Percentiles rank a stretch among this genome's conserved stretches.
phyloP scores from a whole-genome alignment of 352 stramenopile genomes.

The Elongisporangium undulatum region DNA sequence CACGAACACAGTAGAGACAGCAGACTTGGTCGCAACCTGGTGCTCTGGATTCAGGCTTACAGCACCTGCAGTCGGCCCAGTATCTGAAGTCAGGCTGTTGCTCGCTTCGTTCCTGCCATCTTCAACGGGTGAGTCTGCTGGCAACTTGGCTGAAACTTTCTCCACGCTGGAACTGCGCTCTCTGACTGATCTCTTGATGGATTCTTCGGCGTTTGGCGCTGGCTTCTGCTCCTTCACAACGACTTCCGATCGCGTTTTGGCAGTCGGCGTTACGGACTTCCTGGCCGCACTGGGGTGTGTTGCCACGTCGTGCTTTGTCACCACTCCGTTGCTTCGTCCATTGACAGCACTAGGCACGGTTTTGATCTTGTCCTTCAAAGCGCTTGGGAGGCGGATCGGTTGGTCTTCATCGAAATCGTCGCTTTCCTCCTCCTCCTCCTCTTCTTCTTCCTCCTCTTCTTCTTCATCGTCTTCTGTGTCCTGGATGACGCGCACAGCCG shows the following conservation, averaged over 20 bases:
- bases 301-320: not conserved
- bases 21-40: not conserved
- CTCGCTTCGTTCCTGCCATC: not conserved
- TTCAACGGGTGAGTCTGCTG: not conserved
- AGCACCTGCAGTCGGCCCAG: not conserved
- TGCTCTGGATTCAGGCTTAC: not conserved
- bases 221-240: not conserved
- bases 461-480: not conserved
- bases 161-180: not conserved
- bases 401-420: not conserved
- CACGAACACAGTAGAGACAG: not conserved
- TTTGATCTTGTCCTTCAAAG: not conserved
- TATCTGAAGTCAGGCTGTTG: not conserved
- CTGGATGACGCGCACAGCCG: not conserved
- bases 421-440: not conserved
- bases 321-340: not conserved
- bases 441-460: not conserved
- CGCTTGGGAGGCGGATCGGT: not conserved
- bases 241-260: not conserved
- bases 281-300: not conserved
- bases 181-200: not conserved
- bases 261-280: not conserved
- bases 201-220: not conserved
- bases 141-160: not conserved
- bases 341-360: not conserved